phyloP scores from a whole-genome alignment of 768 basidiomycete genomes.

The Mycena metata region DNA sequence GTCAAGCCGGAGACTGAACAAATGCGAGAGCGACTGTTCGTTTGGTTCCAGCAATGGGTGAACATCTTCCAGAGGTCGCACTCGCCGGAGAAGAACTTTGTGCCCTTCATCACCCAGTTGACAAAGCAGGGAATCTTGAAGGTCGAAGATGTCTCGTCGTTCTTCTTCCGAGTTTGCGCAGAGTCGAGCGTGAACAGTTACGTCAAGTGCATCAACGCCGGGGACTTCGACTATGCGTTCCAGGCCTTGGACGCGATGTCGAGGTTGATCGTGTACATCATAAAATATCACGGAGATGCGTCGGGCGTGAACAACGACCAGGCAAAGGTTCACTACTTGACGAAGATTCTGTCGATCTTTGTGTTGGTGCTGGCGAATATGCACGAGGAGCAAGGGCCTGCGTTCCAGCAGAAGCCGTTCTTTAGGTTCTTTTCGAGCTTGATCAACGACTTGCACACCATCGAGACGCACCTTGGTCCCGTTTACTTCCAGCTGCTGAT shows the following conservation, averaged over 20 bases:
- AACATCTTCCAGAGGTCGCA: constrained; percentile 91
- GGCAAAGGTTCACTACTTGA: constrained; percentile 95
- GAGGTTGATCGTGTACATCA: constrained; percentile 94
- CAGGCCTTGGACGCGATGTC: constrained; percentile 97
- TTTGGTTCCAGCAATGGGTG: constrained; percentile 97
- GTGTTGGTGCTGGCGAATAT: constrained; percentile 94
- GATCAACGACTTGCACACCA: constrained; percentile 89
- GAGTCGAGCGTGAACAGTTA: constrained; percentile 95
- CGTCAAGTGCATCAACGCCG: constrained; percentile 77
- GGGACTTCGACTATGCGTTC: constrained; percentile 84
- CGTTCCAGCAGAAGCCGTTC: constrained; percentile 98
- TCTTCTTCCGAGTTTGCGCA: constrained; percentile 98
- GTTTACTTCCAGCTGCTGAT: constrained; percentile 92
- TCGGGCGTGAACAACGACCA: constrained; percentile 93
- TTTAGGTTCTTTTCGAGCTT: constrained; percentile 98
- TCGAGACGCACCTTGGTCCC: constrained; percentile 87
- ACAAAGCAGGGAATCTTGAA: constrained; percentile 97
- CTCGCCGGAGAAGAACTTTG: constrained; percentile 94
- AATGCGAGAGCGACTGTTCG: constrained; percentile 78
- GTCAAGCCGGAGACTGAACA: constrained; percentile 81
- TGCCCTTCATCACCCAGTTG: constrained; percentile 96
- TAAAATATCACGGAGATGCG: constrained; percentile 99
- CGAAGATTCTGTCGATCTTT: constrained; percentile 97
- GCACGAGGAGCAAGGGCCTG: constrained; percentile 92
- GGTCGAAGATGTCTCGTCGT: constrained; percentile 94